Evolutionary conservation across 2,329 filamentous ascomycete genomes (phyloP).

Genomic region (Bipolaris gigantea): DNA sequence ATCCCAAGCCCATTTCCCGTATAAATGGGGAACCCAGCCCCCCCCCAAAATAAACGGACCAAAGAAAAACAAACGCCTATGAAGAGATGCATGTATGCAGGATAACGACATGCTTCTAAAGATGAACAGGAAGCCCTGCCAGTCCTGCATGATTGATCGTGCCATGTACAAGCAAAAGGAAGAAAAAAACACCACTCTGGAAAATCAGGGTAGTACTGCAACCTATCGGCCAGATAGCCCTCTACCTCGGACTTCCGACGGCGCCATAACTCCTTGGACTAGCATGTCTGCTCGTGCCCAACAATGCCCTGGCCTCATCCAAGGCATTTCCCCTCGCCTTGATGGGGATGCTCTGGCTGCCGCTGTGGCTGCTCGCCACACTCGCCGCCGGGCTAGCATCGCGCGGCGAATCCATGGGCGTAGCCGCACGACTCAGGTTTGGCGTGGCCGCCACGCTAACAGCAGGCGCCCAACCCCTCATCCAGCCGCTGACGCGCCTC

Average conservation of each 20-base stretch:
- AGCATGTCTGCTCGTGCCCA: constrained; percentile 37
- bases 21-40: no score
- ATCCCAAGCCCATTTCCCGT: no score
- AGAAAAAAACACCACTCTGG: no score
- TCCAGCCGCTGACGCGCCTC: constrained; percentile 64
- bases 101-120: no score
- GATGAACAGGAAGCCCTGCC: no score
- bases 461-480: constrained; percentile 66
- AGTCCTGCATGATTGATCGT: no score
- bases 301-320: constrained; percentile 42
- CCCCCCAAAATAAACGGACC: no score
- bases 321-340: constrained; percentile 25
- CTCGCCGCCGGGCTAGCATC: constrained; percentile 18
- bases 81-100: no score
- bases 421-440: constrained; percentile 31
- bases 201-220: no score
- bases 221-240: neutral
- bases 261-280: constrained; percentile 42
- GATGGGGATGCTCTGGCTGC: constrained; percentile 33
- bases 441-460: constrained; percentile 46
- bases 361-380: neutral
- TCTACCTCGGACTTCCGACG: constrained; percentile 18
- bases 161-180: no score
- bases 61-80: no score
- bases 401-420: constrained; percentile 30